Evolutionary conservation across 2,329 filamentous ascomycete genomes (phyloP), one percentile per base, ranked within the genome.

Genomic region (Botrytis tulipae): DNA sequence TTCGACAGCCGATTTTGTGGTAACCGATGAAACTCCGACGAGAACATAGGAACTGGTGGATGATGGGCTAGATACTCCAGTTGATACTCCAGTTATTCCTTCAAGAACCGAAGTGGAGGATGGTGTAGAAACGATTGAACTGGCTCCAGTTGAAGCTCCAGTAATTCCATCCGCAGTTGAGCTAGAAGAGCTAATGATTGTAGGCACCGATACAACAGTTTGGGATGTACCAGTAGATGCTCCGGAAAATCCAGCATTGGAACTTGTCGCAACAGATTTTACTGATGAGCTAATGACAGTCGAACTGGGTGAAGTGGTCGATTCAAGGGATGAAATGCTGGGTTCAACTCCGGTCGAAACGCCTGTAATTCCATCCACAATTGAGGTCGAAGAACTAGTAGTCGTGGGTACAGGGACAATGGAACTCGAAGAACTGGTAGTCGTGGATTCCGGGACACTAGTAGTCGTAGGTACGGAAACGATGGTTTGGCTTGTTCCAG

Each of bases 401-500:
- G 67, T 62, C 9, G 73, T 3, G 22, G 48, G 48, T n/a, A 51
- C 48, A n/a, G 48, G 48, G 48, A 51, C 25, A 51, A 14, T 57
- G 14, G 51, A 70, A 42, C 48, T 57, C 51, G 51, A 57, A 22
- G 40, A 60, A n/a, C 40, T 44, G 9, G 37, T 59, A 32, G 70
- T 62, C 14, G 73, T 3, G 22, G 22, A 10, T 51, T 12, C 10
- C 10, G 22, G 22, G 4, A n/a, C 10, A 51, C 48, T 51, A 6
- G 22, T 51, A 29, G 69, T 42, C 35, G 73, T 67, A 16, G 74
- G 73, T 18, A 51, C 59, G 42, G 74, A 22, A 20, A 76, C 35
- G 9, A 73, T 62, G 16, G 73, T 65, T 63, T 75, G 73, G 16
- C 73, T 42, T 16, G 57, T 68, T 37, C 73, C 74, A 37, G 74